A percentile compares a stretch with the other conserved stretches of the same genome.
Conservation (phyloP, 345 rosid species). For the Capsella bursapastoris region DNA sequence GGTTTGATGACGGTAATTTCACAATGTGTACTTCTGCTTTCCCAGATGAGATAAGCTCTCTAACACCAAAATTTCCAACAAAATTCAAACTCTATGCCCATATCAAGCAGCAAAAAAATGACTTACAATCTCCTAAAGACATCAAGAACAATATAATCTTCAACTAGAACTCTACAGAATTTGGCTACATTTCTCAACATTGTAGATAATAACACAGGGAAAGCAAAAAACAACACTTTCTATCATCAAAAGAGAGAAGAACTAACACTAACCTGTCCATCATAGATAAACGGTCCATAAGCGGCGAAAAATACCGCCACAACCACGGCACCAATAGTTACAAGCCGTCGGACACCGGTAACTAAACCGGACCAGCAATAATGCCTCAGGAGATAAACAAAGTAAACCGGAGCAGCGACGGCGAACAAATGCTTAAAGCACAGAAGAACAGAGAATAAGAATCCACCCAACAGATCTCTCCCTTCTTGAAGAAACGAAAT, state of each 20-base stretch:
- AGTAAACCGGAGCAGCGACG: slow-evolving; percentile 91
- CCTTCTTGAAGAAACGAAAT: slow-evolving; percentile 79
- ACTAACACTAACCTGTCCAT: slow-evolving; percentile 66
- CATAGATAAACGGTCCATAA: slow-evolving; percentile 76
- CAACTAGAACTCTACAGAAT: background rate
- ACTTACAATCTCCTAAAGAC: background rate
- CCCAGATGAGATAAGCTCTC: background rate
- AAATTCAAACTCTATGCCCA: background rate
- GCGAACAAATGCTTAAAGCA: slow-evolving; percentile 97
- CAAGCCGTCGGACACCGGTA: slow-evolving; percentile 61
- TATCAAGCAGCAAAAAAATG: background rate
- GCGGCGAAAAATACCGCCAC: slow-evolving; percentile 68
- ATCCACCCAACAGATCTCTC: slow-evolving; percentile 84
- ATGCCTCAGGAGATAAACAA: slow-evolving; percentile 81
- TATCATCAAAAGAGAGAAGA: background rate
- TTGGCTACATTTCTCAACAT: background rate
- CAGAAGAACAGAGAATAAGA: slow-evolving; percentile 69
- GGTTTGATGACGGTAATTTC: background rate
- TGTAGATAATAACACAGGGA: background rate
- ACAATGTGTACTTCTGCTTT: background rate
- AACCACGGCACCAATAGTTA: slow-evolving; percentile 63
- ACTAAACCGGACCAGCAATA: slow-evolving; percentile 73
- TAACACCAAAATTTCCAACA: background rate
- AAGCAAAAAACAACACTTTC: slow-evolving; percentile 11
- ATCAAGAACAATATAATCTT: slow-evolving; percentile 1